These are phyloP conservation scores for Lathyrus sativus DNA, from an alignment of 306 rosid species.

Conservation along the genomic window DNA sequence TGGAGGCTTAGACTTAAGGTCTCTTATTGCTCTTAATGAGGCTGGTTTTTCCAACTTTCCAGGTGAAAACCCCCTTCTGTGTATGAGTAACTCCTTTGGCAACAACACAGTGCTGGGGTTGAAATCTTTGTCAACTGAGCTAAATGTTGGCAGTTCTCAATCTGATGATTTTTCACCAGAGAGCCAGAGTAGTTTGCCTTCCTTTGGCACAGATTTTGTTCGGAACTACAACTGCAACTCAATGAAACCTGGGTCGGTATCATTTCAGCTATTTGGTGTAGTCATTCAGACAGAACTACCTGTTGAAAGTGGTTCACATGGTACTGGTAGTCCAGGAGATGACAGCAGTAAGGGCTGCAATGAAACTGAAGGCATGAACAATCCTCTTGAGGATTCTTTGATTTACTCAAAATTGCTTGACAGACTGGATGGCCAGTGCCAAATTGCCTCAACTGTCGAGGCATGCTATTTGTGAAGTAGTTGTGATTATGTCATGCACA, in stretches of 20 bases:
- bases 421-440: too few species aligned
- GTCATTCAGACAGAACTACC: conserved; percentile 50
- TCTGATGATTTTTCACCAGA: conserved; percentile 59
- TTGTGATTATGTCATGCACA: conserved; percentile 45
- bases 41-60: too few species aligned
- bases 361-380: conserved; percentile 38
- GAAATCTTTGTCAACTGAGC: too few species aligned
- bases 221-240: conserved; percentile 49
- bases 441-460: conserved; percentile 43
- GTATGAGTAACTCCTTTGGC: too few species aligned
- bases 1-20: too few species aligned
- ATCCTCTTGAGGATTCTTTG: conserved; percentile 46
- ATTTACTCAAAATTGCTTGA: conserved; percentile 47
- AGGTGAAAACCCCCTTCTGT: too few species aligned
- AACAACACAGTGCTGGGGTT: too few species aligned
- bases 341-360: conserved; percentile 39
- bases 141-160: too few species aligned
- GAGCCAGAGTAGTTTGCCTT: conserved; percentile 63
- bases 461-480: conserved; percentile 51
- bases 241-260: conserved; percentile 41
- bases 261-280: conserved; percentile 73
- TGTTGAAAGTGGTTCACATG: conserved; percentile 43
- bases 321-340: conserved; percentile 44
- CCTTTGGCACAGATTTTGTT: conserved; percentile 46
- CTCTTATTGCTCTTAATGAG: too few species aligned